Evolutionary conservation across 2,329 filamentous ascomycete species (phyloP), one percentile per base, ranked within the genome.

Genomic region (Apiospora pterosperma): DNA sequence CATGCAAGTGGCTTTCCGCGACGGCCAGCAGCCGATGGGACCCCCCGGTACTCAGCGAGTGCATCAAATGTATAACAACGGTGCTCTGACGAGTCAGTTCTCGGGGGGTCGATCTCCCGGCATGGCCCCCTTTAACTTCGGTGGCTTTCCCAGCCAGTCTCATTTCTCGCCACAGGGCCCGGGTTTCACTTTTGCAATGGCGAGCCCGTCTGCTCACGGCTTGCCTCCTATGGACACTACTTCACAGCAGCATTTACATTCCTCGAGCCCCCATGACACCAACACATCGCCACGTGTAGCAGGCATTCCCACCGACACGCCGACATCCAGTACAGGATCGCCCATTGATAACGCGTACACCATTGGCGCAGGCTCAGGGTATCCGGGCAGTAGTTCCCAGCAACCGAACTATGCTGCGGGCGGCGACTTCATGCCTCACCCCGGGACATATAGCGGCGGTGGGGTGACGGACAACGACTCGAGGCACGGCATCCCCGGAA

Each of bases 281-380:
- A 48, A 34, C n/a, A 34, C 60, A 16, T 62, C 60, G 14, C 60
- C 60, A 10, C 60, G 60, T 4, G 41, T 42, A 21, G 14, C 28
- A 12, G 60, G 60, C 2, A 48, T 41, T 31, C 59, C 39, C 6
- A 60, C 34, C 21, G 58, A 39, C 58, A 60, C 58, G 11, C 58
- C 58, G n/a, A 60, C 58, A 38, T 62, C 60, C 2, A 62, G 60
- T 34, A 62, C 60, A 5, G 60, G 60, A 2, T 62, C 60, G 7
- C 60, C 60, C 10, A 44, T 36, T 4, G 28, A 62, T 5, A 62
- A 21, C 16, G 36, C 36, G 36, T 60, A 60, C 36, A 28, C 34
- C 11, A 60, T 36, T 19, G 36, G 34, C 58, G 58, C 34, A 2
- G 34, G 34, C n/a, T 28, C 58, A 39, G 34, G 58, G 3, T 39